A percentile compares a stretch with the other conserved stretches of the same genome.
phyloP scores from a whole-genome alignment of 2,329 filamentous ascomycete species.

The Grosmannia clavigera region DNA sequence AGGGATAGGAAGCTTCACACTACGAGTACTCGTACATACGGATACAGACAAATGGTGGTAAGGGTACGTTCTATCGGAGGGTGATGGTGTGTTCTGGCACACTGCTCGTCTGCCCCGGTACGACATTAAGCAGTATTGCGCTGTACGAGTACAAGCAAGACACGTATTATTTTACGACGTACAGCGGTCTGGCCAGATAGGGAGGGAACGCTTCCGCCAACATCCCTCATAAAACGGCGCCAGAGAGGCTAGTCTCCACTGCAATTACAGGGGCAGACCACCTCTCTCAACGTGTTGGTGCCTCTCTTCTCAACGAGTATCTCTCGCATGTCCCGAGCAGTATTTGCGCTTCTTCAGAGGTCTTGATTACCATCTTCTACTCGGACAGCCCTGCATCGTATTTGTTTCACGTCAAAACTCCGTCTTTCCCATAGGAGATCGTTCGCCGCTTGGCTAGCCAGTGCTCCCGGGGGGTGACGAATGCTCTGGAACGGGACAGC shows the following conservation, averaged over 20 bases:
- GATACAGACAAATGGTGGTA: background rate
- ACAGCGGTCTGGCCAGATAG: background rate
- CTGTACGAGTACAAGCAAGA: background rate
- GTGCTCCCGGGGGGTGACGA: background rate
- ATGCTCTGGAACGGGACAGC: background rate
- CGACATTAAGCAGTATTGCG: background rate
- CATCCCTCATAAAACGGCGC: background rate
- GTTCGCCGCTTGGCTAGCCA: too few species aligned
- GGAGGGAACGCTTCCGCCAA: background rate
- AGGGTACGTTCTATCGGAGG: background rate
- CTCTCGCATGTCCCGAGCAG: background rate
- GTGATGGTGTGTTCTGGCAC: background rate
- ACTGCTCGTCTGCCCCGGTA: background rate
- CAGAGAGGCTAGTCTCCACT: background rate
- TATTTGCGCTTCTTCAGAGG: background rate
- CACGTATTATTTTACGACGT: background rate
- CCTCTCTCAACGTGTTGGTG: background rate
- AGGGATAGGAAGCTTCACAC: background rate
- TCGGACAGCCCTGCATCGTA: background rate
- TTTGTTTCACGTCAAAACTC: background rate
- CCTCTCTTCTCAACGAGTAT: background rate
- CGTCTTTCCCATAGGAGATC: background rate
- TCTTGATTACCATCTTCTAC: background rate
- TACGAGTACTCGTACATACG: too few species aligned
- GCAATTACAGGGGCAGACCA: background rate